Evolutionary conservation across 2,329 filamentous ascomycete genomes (phyloP).

Genomic region (Blastomyces emzantsi): DNA sequence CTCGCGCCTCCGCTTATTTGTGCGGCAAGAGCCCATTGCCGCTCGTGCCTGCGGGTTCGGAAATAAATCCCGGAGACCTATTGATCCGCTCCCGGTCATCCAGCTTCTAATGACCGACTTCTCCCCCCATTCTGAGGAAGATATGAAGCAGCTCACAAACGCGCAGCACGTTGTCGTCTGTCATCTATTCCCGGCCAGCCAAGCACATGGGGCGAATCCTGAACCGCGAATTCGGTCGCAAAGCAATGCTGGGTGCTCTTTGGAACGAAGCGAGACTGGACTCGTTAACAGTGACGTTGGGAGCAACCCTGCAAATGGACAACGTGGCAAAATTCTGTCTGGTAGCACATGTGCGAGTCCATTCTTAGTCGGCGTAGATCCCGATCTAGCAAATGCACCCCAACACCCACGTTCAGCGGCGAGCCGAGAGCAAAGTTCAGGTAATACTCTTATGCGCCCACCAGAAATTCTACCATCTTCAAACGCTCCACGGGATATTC

Average conservation of each 20-base stretch:
- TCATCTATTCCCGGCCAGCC: constrained; percentile 31
- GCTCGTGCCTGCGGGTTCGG: constrained; percentile 40
- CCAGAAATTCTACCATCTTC: background rate
- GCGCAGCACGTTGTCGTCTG: constrained; percentile 38
- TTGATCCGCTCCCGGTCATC: constrained; percentile 41
- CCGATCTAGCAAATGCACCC: constrained; percentile 36
- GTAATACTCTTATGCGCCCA: background rate
- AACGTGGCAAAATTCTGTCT: constrained; percentile 27
- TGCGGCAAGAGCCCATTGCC: constrained; percentile 40
- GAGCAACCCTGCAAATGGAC: constrained; percentile 18
- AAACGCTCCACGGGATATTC: constrained; percentile 19
- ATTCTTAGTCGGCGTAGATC: constrained; percentile 36
- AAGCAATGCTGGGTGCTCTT: constrained; percentile 12
- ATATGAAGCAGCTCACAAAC: constrained; percentile 33
- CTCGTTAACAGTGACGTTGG: constrained; percentile 14
- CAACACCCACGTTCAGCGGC: constrained; percentile 24
- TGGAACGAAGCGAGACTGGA: background rate
- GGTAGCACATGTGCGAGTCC: constrained; percentile 36
- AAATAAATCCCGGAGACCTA: constrained; percentile 38
- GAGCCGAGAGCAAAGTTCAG: background rate
- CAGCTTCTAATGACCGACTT: constrained; percentile 40
- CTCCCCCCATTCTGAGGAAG: constrained; percentile 30
- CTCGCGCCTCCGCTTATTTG: constrained; percentile 32
- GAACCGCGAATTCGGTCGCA: constrained; percentile 16
- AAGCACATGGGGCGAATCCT: constrained; percentile 10